Evolutionary conservation across 345 rosid genomes (phyloP).

Genomic region (Mangifera indica): DNA sequence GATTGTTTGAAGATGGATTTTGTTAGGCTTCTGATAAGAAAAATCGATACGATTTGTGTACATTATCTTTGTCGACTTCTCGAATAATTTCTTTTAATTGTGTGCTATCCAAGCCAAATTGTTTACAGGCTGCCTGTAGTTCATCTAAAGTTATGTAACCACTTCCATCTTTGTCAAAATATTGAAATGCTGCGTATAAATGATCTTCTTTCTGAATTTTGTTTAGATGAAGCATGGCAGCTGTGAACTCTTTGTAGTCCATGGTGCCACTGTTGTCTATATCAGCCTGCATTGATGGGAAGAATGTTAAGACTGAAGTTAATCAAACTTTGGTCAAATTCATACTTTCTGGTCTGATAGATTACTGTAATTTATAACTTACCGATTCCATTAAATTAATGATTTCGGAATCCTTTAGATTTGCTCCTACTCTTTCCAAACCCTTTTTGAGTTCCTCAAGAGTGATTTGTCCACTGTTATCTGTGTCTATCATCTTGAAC

Average conservation of each 20-base stretch:
- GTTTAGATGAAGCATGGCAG: slow-evolving; percentile 86
- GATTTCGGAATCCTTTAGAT: slow-evolving; percentile 67
- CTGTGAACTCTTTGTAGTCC: slow-evolving; percentile 79
- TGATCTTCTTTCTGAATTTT: slow-evolving; percentile 80
- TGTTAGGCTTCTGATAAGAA: no score
- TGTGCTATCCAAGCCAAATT: slow-evolving; percentile 59
- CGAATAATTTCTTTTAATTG: slow-evolving; percentile 60
- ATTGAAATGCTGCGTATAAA: slow-evolving; percentile 71
- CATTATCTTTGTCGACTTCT: slow-evolving; percentile 77
- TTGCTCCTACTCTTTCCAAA: slow-evolving; percentile 71
- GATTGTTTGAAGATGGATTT: no score
- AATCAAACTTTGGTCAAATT: no score
- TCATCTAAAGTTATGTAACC: slow-evolving; percentile 39
- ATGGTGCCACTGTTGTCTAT: slow-evolving; percentile 82
- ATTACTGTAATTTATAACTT: slow-evolving; percentile 14
- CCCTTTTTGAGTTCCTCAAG: slow-evolving; percentile 77
- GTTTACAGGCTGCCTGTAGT: slow-evolving; percentile 71
- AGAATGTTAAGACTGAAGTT: no score
- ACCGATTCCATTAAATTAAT: slow-evolving; percentile 72
- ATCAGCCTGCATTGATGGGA: slow-evolving; percentile 55
- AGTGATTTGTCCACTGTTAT: slow-evolving; percentile 65
- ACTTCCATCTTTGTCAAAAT: slow-evolving; percentile 72
- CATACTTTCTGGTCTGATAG: no score
- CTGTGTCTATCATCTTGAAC: not conserved
- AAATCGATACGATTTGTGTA: slow-evolving; percentile 17